Base-by-base conservation (phyloP, 73 alveolate genomes). In the Paramecium octaurelia region DNA sequence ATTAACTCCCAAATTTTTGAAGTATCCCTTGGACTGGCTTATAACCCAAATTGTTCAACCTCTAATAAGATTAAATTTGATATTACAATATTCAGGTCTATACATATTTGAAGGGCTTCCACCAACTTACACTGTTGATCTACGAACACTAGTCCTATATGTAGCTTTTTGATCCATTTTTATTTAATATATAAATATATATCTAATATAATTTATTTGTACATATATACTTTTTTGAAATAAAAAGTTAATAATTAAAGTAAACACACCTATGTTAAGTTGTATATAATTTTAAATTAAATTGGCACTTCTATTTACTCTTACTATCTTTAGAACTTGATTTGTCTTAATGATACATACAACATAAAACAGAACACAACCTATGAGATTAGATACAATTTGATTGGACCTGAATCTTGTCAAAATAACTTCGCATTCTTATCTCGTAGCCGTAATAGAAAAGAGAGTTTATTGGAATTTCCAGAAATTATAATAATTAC, bases 1-100 rank as follows among this genome's bases (percentile, higher is more conserved):
- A 93, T 93, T 27, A 86, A 91, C 43, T 86, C 84, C 94, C 96
- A 93, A 35, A 93, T 69, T 40, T 89, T 89, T 20, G 64, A 31
- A 24, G 91, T 80, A 80, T 80, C 91, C 24, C 73, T 80, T 18
- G 70, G 60, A 38, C 68, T 75, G 68, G 58, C 88, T 16, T 42
- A 16, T 36, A 75, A 35, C 5, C 88, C 88, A 38, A 38, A 75
- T 38, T 29, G 34, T 36, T 75, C 88, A 42, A 75, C 46, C 46
- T 75, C 88, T 75, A 35, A 2, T 18, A 54, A 0, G 2, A 54
- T 29, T n/a, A 75, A 3, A 35, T 23, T 29, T 38, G 5, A 23
- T 35, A 38, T 38, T 75, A 75, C 88, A 38, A 75, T 75, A 75
- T 36, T 75, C 88, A 18, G 88, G 88, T 75, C 88, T 75, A 75